Base-by-base conservation (phyloP, 2,329 filamentous ascomycete genomes). In the Alternaria brassicicola region DNA sequence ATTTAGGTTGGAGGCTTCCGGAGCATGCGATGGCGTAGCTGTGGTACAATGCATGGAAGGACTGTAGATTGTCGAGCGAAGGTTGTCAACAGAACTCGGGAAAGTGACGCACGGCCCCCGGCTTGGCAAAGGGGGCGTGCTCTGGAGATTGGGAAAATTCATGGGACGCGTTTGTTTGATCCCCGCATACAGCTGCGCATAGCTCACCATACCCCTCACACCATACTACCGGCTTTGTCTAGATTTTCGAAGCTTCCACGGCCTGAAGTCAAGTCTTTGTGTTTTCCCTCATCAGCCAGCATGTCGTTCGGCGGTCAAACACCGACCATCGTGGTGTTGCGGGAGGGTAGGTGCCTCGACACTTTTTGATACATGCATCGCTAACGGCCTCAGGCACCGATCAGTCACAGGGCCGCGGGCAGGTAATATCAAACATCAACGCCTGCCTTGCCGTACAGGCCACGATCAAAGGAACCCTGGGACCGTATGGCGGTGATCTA, bases 291-390 rank as follows among this genome's bases (percentile, higher is more conserved):
- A 43, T 48, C 48, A 38, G 63, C 73, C 73, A 84, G 62, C 69
- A 97, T 97, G 93, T 96, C 93, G 78, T 97, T 97, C 84, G 92
- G 92, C 83, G 93, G 93, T 78, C 94, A 97, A 82, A 95, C 94
- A 78, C 94, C 94, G 79, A 97, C 94, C 72, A 97, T 97, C 79
- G 92, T 98, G 81, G 93, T 98, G 84, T 88, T 98, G 77, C 96
- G 95, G 84, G 94, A 97, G 85, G 93, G 93, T 96, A 78, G 78
- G 89, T 85, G 69, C 55, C 63, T 64, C 36, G 56, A 52, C 74
- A 64, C 64, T 71, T 56, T 39, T 55, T 49, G 17, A 35, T 46
- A 45, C 26, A 25, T 17, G 39, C 26, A n/a, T 54, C 55, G 55
- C 70, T 77, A 53, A 76, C 52, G 38, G 43, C 35, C 53, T 36